These are phyloP conservation scores for Kodamaea ohmeri DNA, from an alignment of 1,139 yeast genomes.

Conservation along the genomic window DNA sequence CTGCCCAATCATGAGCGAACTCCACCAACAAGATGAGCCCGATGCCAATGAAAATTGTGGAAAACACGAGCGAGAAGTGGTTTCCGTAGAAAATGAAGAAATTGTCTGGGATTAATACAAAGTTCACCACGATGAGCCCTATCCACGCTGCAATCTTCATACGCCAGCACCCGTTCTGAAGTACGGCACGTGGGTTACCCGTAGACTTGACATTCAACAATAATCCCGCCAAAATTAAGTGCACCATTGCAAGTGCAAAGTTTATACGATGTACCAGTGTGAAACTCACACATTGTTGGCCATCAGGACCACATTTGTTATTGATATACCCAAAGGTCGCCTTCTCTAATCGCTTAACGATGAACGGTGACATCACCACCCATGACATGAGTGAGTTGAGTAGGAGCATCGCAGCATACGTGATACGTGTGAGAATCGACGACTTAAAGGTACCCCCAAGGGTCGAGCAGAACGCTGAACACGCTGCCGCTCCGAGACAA, in stretches of 20 bases:
- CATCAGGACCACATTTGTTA: constrained; percentile 62
- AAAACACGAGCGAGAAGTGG: constrained; percentile 78
- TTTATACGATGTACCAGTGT: constrained; percentile 90
- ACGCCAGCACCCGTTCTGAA: constrained; percentile 93
- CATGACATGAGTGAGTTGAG: constrained; percentile 83
- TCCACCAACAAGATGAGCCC: constrained; percentile 90
- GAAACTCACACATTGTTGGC: constrained; percentile 87
- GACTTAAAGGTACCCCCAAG: constrained; percentile 63
- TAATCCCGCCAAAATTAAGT: constrained; percentile 64
- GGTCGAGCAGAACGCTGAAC: constrained; percentile 64
- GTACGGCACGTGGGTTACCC: constrained; percentile 70
- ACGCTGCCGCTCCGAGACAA: constrained; percentile 81
- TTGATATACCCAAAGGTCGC: constrained; percentile 70
- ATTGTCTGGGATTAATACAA: constrained; percentile 73
- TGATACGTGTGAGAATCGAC: constrained; percentile 65
- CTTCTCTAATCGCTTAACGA: constrained; percentile 70
- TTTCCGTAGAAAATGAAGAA: constrained; percentile 92
- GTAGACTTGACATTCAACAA: constrained; percentile 77
- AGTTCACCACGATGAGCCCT: constrained; percentile 57
- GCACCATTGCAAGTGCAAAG: constrained; percentile 82
- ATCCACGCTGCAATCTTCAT: constrained; percentile 66
- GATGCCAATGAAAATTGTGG: constrained; percentile 81
- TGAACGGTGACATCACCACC: constrained; percentile 84
- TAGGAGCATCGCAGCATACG: constrained; percentile 78
- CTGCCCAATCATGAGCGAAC: constrained; percentile 99